These are phyloP conservation scores for Candida nemodendra DNA, from an alignment of 805 yeast genomes.

Conservation along the genomic window DNA sequence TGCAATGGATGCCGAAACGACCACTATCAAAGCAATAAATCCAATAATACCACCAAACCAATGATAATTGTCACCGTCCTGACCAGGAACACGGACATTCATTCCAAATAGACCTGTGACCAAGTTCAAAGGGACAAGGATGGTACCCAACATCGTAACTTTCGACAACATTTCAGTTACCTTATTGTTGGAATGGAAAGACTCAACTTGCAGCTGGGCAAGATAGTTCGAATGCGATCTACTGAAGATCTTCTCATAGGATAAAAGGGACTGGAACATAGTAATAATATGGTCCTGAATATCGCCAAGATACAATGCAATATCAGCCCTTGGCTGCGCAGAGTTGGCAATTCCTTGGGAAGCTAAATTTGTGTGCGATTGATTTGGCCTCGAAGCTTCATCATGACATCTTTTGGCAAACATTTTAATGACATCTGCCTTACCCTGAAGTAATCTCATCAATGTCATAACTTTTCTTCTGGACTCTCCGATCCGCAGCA, in stretches of 20 bases:
- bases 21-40: conserved; percentile 27
- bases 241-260: conserved; percentile 90
- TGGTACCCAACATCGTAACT: conserved; percentile 87
- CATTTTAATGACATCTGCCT: conserved; percentile 95
- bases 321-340: conserved; percentile 80
- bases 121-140: conserved; percentile 84
- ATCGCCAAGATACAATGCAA: conserved; percentile 90
- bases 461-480: conserved; percentile 90
- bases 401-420: conserved; percentile 94
- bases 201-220: conserved; percentile 92
- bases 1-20: conserved; percentile 23
- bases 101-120: conserved; percentile 93
- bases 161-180: conserved; percentile 86
- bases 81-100: conserved; percentile 90
- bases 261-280: conserved; percentile 85
- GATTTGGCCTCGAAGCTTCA: conserved; percentile 36
- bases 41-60: conserved; percentile 52
- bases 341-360: conserved; percentile 12
- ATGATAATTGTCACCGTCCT: conserved; percentile 37
- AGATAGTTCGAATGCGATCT: conserved; percentile 89
- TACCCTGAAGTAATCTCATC: conserved; percentile 85
- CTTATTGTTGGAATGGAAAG: conserved; percentile 79
- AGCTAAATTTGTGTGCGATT: conserved; percentile 17
- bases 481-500: conserved; percentile 82
- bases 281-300: conserved; percentile 96